phyloP scores from a whole-genome alignment of 2,329 filamentous ascomycete species.

The Helminthosporium solani region DNA sequence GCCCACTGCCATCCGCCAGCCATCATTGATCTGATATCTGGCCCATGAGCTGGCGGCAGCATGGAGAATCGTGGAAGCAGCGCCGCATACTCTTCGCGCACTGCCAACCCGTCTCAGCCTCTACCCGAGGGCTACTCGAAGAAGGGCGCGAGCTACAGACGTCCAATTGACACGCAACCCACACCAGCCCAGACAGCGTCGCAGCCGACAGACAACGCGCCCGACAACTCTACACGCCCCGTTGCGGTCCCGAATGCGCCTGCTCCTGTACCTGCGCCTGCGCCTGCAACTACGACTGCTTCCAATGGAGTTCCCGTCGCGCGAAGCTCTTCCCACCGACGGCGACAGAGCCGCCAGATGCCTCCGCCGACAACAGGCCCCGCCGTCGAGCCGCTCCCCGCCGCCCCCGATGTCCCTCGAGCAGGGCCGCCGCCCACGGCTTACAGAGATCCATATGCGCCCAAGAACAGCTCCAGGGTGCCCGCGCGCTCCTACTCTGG shows the following conservation, averaged over 20 bases:
- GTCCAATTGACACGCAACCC: constrained; percentile 33
- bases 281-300: constrained; percentile 25
- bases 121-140: constrained; percentile 31
- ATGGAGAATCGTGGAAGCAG: constrained; percentile 36
- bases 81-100: constrained; percentile 24
- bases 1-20: too few species aligned
- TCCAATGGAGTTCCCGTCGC: constrained; percentile 19
- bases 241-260: too few species aligned
- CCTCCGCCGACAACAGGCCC: constrained; percentile 26
- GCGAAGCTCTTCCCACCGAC: constrained; percentile 27
- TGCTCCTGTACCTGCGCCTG: too few species aligned
- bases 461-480: constrained; percentile 23
- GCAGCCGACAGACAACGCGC: constrained; percentile 12
- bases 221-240: constrained; percentile 33
- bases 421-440: constrained; percentile 54
- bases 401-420: constrained; percentile 62
- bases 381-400: constrained; percentile 30
- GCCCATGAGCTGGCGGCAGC: constrained; percentile 22
- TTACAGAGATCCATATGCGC: constrained; percentile 42
- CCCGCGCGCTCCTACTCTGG: constrained; percentile 28
- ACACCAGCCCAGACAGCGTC: constrained; percentile 7
- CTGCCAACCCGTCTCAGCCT: constrained; percentile 23
- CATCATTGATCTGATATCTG: too few species aligned
- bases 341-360: constrained; percentile 36
- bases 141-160: constrained; percentile 36